Percentiles rank a stretch among this genome's conserved stretches.
Evolutionary conservation across 2,329 filamentous ascomycete genomes (phyloP).

Genomic region (Nigrospora sphaerica): DNA sequence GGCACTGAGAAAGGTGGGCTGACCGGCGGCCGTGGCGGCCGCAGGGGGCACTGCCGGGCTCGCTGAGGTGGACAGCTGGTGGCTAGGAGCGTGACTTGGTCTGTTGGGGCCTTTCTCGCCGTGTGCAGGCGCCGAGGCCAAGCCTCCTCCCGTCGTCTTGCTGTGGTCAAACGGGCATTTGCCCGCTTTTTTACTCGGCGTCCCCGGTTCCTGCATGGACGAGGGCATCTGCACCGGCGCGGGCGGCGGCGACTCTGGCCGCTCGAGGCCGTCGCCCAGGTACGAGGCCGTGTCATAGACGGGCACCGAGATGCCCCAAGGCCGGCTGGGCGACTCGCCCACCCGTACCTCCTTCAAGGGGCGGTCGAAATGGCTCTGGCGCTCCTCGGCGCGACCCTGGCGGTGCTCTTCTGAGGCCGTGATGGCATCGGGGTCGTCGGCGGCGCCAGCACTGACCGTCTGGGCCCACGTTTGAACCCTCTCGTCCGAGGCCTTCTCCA

Average conservation of each 20-base stretch:
- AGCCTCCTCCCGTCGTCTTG: conserved; percentile 23
- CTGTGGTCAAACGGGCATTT: conserved; percentile 56
- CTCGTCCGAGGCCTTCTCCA: conserved; percentile 52
- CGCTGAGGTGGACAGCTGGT: conserved; percentile 5
- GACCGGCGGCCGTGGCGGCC: conserved; percentile 21
- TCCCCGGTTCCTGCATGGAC: conserved; percentile 14
- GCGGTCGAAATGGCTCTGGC: conserved; percentile 73
- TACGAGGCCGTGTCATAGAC: conserved; percentile 34
- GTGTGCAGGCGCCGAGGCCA: conserved; percentile 9
- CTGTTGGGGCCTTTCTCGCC: conserved; percentile 14
- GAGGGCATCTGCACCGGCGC: conserved; percentile 46
- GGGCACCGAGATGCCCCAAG: conserved; percentile 87
- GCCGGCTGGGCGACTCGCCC: conserved; percentile 85
- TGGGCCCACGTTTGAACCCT: conserved; percentile 84
- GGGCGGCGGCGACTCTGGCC: conserved; percentile 49
- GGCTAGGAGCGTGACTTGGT: conserved; percentile 9
- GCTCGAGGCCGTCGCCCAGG: conserved; percentile 26
- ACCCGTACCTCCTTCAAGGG: conserved; percentile 84
- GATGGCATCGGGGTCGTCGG: conserved; percentile 28
- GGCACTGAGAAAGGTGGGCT: conserved; percentile 48
- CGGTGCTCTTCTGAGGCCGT: conserved; percentile 30
- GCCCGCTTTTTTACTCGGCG: conserved; percentile 21
- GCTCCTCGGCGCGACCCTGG: conserved; percentile 43
- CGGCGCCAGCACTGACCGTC: conserved; percentile 50
- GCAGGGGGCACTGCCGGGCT: conserved; percentile 12